Evolutionary conservation across 225 moss, liverwort and hornwort species (phyloP), one percentile per base, ranked within the genome.

Genomic region (Physcomitrium patens): DNA sequence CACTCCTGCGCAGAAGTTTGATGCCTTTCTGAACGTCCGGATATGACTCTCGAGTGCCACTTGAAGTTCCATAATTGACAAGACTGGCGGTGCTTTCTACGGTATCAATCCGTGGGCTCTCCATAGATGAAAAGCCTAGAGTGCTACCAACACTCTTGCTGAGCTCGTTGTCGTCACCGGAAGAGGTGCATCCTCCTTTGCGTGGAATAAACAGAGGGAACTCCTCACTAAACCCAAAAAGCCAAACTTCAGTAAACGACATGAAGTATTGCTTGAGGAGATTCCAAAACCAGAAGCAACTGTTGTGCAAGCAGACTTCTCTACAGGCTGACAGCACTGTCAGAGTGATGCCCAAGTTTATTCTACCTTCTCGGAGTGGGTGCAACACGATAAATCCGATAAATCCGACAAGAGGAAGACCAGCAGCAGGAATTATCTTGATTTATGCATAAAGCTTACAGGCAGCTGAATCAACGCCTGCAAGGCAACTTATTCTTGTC

Each of bases 131-230:
- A 73, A 96, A 89, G 22, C 84, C 89, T 54, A 94, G 61, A 52
- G 82, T 78, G 55, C 86, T 94, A 60, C 85, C 85, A 54, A 87
- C 83, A 76, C 87, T 89, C 60, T 80, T 87, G 83, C 83, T 84
- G 51, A 72, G 65, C 22, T 88, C 90, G 79, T 68, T 89, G 58
- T 92, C 91, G 49, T 90, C 90, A 18, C 72, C 56, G 16, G 82
- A 77, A 42, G 81, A 76, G 37, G 83, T 81, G 62, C 84, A 90
- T 60, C 92, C 93, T 62, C 93, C 85, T 80, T 85, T 85, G 44
- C 88, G 85, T 18, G 94, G 94, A 75, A 99, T 82, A 85, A 99
- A 95, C 5, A 99, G 75, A 41, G 97, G 94, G 64, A 93, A 99
- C 71, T 99, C 97, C 74, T 99, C 94, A 77, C 97, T 99, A 86